These are phyloP conservation scores for Ogataea pignaliae DNA, from an alignment of 805 yeast genomes.

Conservation along the genomic window DNA sequence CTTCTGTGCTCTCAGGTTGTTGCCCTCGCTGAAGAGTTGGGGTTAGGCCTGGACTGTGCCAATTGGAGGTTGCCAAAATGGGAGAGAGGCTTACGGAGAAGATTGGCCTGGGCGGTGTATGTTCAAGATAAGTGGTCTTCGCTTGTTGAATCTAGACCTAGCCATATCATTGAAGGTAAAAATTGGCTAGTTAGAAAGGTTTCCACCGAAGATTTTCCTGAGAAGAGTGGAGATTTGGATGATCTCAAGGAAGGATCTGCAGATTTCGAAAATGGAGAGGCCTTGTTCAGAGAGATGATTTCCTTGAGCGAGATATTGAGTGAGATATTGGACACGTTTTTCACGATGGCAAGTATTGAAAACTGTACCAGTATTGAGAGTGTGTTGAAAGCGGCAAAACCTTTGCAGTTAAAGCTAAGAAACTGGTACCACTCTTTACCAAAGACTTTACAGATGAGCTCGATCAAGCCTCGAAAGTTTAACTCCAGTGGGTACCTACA, in stretches of 20 bases:
- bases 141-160: constrained; percentile 75
- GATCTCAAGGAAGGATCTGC: constrained; percentile 51
- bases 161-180: constrained; percentile 64
- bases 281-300: constrained; percentile 63
- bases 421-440: constrained; percentile 78
- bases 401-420: constrained; percentile 64
- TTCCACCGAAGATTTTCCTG: constrained; percentile 75
- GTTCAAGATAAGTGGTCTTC: constrained; percentile 90
- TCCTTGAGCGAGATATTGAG: constrained; percentile 63
- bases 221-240: constrained; percentile 38
- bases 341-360: constrained; percentile 62
- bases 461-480: constrained; percentile 54
- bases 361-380: constrained; percentile 56
- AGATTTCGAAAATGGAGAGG: constrained; percentile 67
- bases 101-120: constrained; percentile 95
- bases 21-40: constrained; percentile 84
- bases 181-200: constrained; percentile 79
- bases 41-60: constrained; percentile 85
- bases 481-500: constrained; percentile 78
- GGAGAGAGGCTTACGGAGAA: constrained; percentile 85
- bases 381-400: constrained; percentile 74
- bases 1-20: constrained; percentile 81
- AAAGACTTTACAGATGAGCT: constrained; percentile 55
- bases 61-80: constrained; percentile 91
- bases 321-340: constrained; percentile 68